A percentile compares a stretch with the other conserved stretches of the same genome.
Conservation (phyloP, 148 eudicot species). For the Suaeda aralocaspica region DNA sequence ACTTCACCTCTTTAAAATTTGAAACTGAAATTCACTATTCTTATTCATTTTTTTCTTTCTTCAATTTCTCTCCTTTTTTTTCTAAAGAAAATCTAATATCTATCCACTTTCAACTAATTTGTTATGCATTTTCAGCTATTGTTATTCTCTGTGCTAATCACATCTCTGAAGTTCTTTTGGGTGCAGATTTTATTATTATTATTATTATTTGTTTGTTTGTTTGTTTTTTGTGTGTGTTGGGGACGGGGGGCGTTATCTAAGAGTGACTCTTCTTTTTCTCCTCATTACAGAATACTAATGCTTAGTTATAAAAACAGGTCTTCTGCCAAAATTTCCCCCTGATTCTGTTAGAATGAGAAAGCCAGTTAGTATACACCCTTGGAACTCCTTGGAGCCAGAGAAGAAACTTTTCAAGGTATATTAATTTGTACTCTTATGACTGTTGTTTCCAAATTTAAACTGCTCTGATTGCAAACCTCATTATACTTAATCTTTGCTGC, state of each 20-base stretch:
- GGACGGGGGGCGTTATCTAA: not conserved
- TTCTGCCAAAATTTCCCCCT: conserved; percentile 87
- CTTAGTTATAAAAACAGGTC: conserved; percentile 42
- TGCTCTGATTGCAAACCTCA: too few species aligned
- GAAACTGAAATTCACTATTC: not conserved
- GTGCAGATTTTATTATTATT: too few species aligned
- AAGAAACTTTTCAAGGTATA: conserved; percentile 85
- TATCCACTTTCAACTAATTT: not conserved
- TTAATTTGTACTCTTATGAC: too few species aligned
- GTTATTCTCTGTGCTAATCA: not conserved
- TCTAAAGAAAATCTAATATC: too few species aligned
- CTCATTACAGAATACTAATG: conserved; percentile 2
- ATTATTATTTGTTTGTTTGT: too few species aligned
- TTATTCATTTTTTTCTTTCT: not conserved
- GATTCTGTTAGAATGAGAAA: conserved; percentile 62
- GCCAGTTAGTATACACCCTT: conserved; percentile 61
- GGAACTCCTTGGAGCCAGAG: conserved; percentile 72
- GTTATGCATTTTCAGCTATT: not conserved
- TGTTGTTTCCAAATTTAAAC: too few species aligned
- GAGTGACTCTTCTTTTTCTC: not conserved
- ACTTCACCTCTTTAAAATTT: not conserved
- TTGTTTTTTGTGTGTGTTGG: too few species aligned
- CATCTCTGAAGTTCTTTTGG: not conserved
- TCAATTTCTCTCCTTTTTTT: not conserved
- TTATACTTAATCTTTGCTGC: too few species aligned